Evolutionary conservation across 2,329 filamentous ascomycete genomes (phyloP).

Genomic region (Huntiella moniliformis): DNA sequence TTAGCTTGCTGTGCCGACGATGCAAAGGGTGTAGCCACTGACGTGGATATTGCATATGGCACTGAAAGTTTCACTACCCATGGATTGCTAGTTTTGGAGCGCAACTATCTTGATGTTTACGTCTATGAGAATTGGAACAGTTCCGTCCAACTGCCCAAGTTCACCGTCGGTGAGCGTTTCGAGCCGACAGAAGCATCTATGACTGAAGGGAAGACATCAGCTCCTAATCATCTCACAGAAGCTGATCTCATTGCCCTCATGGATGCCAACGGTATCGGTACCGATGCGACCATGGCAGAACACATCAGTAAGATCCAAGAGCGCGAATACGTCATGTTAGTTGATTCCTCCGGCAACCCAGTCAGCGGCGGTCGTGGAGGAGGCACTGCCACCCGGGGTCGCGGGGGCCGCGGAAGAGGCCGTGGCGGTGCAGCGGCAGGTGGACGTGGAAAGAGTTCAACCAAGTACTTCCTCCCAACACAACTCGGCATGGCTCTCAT

Average conservation of each 20-base stretch:
- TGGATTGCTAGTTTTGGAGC: conserved; percentile 66
- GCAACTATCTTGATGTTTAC: conserved; percentile 91
- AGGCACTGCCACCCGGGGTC: conserved; percentile 22
- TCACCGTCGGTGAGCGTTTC: conserved; percentile 62
- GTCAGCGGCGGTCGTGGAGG: conserved; percentile 17
- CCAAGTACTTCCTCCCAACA: conserved; percentile 84
- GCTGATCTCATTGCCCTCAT: conserved; percentile 90
- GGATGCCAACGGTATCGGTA: conserved; percentile 97
- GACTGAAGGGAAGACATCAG: conserved; percentile 71
- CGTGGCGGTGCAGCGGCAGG: conserved; percentile 22
- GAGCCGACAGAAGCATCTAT: conserved; percentile 79
- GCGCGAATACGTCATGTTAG: conserved; percentile 62
- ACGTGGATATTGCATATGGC: conserved; percentile 70
- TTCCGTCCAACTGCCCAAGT: conserved; percentile 62
- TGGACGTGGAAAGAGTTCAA: conserved; percentile 22
- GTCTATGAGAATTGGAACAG: conserved; percentile 94
- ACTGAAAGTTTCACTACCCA: conserved; percentile 65
- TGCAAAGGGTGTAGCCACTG: conserved; percentile 68
- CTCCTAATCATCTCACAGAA: conserved; percentile 79
- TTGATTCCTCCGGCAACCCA: conserved; percentile 24
- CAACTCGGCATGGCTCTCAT: conserved; percentile 80
- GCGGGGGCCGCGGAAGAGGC: conserved; percentile 29
- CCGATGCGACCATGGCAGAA: conserved; percentile 97
- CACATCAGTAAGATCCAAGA: conserved; percentile 94
- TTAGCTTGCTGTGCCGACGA: conserved; percentile 92